phyloP scores from a whole-genome alignment of 805 yeast genomes.

The Ogataea henricii region DNA sequence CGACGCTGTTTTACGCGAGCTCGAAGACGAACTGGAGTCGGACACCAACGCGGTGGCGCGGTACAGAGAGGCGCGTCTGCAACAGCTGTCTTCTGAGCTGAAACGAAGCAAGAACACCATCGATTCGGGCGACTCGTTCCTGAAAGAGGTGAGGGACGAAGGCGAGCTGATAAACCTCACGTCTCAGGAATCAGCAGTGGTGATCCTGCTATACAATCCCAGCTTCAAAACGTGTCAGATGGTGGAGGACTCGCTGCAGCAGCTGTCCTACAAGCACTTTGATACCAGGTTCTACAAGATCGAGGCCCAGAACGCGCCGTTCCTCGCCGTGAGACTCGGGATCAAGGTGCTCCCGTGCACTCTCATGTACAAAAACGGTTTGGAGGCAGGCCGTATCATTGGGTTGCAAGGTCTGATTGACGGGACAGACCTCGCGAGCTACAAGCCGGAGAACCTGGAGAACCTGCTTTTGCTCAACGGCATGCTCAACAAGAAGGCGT shows the following conservation, averaged over 20 bases:
- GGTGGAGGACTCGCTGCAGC: slow-evolving; percentile 50
- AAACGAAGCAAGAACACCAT: slow-evolving; percentile 36
- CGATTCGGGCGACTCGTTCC: slow-evolving; percentile 36
- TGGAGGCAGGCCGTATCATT: slow-evolving; percentile 58
- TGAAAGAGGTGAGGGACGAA: slow-evolving; percentile 52
- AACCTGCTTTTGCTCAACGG: slow-evolving; percentile 35
- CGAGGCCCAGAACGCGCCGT: slow-evolving; percentile 68
- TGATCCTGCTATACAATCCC: slow-evolving; percentile 67
- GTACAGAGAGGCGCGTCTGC: slow-evolving; percentile 65
- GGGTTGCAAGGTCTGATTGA: slow-evolving; percentile 66
- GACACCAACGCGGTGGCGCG: slow-evolving; percentile 41
- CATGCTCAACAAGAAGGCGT: slow-evolving; percentile 38
- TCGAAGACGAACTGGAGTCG: slow-evolving; percentile 54
- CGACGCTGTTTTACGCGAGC: slow-evolving; percentile 47
- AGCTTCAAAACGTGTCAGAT: slow-evolving; percentile 59
- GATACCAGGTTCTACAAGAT: slow-evolving; percentile 54
- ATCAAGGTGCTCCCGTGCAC: slow-evolving; percentile 75
- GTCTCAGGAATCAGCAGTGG: slow-evolving; percentile 41
- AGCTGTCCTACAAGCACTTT: slow-evolving; percentile 60
- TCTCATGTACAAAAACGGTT: slow-evolving; percentile 58
- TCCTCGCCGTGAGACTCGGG: slow-evolving; percentile 61
- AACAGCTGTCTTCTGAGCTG: slow-evolving; percentile 52
- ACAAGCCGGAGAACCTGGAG: slow-evolving; percentile 53
- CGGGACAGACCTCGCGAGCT: slow-evolving; percentile 44
- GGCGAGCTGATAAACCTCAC: slow-evolving; percentile 56